A percentile compares a stretch with the other conserved stretches of the same genome.
Conservation (phyloP, 1,139 yeast genomes). For the Kluyveromyces sp. region DNA sequence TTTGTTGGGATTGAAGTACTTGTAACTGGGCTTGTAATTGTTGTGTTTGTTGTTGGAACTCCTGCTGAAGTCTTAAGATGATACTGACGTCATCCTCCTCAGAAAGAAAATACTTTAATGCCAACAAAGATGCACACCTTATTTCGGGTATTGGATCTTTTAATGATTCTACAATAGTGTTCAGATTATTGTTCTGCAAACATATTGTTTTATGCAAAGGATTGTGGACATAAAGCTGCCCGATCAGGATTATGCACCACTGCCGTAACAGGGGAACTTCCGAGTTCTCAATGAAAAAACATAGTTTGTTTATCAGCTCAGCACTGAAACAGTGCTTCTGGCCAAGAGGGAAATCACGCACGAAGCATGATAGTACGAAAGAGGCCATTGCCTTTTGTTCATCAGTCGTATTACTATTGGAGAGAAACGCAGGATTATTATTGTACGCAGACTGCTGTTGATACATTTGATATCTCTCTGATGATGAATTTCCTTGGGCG, state of each 20-base stretch:
- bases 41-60: slow-evolving; percentile 28
- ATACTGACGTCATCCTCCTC: slow-evolving; percentile 37
- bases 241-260: slow-evolving; percentile 78
- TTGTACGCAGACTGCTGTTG: slow-evolving; percentile 15
- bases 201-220: slow-evolving; percentile 73
- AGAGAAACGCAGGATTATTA: slow-evolving; percentile 12
- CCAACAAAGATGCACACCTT: slow-evolving; percentile 72
- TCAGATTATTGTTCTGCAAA: slow-evolving; percentile 57
- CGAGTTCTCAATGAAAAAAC: slow-evolving; percentile 58
- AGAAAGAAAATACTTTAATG: slow-evolving; percentile 65
- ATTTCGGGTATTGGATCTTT: slow-evolving; percentile 95
- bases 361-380: slow-evolving; percentile 76
- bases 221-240: slow-evolving; percentile 69
- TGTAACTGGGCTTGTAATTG: slow-evolving; percentile 30
- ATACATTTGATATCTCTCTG: slow-evolving; percentile 17
- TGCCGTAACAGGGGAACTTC: slow-evolving; percentile 84
- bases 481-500: slow-evolving; percentile 19
- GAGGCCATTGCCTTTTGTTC: slow-evolving; percentile 97
- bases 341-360: slow-evolving; percentile 71
- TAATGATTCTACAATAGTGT: slow-evolving; percentile 49
- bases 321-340: slow-evolving; percentile 73
- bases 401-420: slow-evolving; percentile 40
- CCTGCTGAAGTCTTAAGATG: slow-evolving; percentile 27
- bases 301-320: slow-evolving; percentile 63
- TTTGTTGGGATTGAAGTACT: slow-evolving; percentile 18